A percentile compares a stretch with the other conserved stretches of the same genome.
Evolutionary conservation across 371 early-diverging fungal species (phyloP).

Genomic region (Lichtheimia ramosa): DNA sequence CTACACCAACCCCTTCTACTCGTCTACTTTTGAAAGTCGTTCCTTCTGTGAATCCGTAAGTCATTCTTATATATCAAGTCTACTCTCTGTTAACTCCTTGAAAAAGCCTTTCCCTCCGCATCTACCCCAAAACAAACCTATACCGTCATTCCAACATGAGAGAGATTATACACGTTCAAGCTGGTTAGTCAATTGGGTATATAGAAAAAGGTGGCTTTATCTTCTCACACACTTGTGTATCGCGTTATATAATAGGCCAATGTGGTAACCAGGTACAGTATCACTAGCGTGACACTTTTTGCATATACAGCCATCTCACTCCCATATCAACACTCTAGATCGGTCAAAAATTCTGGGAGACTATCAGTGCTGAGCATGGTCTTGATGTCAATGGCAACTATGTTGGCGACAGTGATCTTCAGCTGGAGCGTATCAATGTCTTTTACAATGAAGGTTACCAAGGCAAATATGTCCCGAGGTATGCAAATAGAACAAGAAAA

Average conservation of each 20-base stretch:
- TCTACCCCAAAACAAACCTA: no score
- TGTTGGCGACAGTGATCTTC: conserved; percentile 81
- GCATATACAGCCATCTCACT: no score
- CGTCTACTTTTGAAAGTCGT: no score
- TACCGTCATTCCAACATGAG: conserved; percentile 66
- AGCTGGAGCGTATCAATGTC: conserved; percentile 97
- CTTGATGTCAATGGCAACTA: conserved; percentile 73
- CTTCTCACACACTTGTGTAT: neutral
- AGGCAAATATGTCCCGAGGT: conserved; percentile 82
- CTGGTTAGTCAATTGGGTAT: conserved; percentile 52
- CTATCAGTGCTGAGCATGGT: conserved; percentile 89
- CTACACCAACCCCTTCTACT: no score
- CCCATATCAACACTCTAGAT: conserved; percentile 34
- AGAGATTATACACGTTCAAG: conserved; percentile 97
- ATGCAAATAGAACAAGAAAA: neutral
- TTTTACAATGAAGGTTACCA: conserved; percentile 94
- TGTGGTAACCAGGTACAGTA: conserved; percentile 76
- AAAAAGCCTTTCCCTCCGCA: no score
- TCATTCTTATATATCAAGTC: no score
- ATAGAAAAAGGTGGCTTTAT: neutral
- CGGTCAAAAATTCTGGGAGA: conserved; percentile 92
- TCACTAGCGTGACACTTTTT: no score
- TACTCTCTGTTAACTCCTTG: no score
- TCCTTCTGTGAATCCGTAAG: no score
- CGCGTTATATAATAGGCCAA: conserved; percentile 61